phyloP scores from a whole-genome alignment of 768 basidiomycete species.

The Symmetrospora coprosmae region DNA sequence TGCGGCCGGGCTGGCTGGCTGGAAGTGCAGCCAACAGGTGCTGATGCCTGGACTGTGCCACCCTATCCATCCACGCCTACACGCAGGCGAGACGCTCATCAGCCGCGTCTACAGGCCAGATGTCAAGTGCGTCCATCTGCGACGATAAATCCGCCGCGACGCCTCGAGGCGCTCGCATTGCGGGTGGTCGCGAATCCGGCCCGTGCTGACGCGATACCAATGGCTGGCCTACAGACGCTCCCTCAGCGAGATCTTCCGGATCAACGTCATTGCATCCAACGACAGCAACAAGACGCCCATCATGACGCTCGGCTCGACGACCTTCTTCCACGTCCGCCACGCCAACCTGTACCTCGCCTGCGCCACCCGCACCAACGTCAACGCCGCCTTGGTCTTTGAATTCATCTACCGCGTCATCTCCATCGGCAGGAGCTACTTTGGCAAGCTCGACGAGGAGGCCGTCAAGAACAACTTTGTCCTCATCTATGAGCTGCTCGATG shows the following conservation, averaged over 20 bases:
- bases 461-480: constrained; percentile 99
- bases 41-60: background rate
- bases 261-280: constrained; percentile 96
- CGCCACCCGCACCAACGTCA: constrained; percentile 89
- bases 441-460: constrained; percentile 92
- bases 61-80: constrained; percentile 56
- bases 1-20: too few relatives aligned
- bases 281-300: constrained; percentile 93
- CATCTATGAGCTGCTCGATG: constrained; percentile 95
- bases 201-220: background rate
- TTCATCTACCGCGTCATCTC: constrained; percentile 92
- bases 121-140: constrained; percentile 75
- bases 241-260: constrained; percentile 56
- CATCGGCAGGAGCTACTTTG: constrained; percentile 90
- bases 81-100: constrained; percentile 97
- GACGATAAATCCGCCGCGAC: background rate
- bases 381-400: constrained; percentile 94
- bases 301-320: constrained; percentile 90
- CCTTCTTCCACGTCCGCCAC: constrained; percentile 93
- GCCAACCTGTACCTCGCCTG: constrained; percentile 93
- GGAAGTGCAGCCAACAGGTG: background rate
- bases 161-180: background rate
- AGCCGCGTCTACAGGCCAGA: constrained; percentile 90
- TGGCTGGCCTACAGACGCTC: constrained; percentile 26
- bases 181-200: background rate